Percentiles rank a stretch among this genome's conserved stretches.
These are phyloP conservation scores for Rhamnella rubrinervis DNA, from an alignment of 331 rosid species.

Conservation along the genomic window DNA sequence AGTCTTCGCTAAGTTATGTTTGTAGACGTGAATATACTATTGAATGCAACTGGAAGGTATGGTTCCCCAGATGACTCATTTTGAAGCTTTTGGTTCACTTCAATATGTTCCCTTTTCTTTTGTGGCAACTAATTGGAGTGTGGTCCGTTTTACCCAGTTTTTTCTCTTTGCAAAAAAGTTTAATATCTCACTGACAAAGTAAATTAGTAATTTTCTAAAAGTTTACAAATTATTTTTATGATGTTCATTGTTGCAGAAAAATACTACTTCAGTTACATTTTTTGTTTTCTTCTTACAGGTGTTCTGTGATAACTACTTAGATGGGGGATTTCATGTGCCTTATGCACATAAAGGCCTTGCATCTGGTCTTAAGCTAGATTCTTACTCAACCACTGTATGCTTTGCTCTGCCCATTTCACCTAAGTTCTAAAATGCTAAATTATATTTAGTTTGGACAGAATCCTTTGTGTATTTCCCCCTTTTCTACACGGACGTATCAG, in stretches of 20 bases:
- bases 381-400: slow-evolving; percentile 71
- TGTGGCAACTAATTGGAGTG: background rate
- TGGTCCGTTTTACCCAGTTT: background rate
- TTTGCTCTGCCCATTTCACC: slow-evolving; percentile 19
- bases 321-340: slow-evolving; percentile 96
- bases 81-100: slow-evolving; percentile 6
- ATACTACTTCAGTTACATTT: background rate
- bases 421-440: background rate
- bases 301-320: slow-evolving; percentile 93
- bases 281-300: slow-evolving; percentile 46
- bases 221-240: too few relatives aligned
- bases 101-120: background rate
- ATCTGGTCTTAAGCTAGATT: slow-evolving; percentile 72
- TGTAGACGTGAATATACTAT: slow-evolving; percentile 76
- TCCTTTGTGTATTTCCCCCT: background rate
- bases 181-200: background rate
- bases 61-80: background rate
- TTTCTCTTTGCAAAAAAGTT: background rate
- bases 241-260: background rate
- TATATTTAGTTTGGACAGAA: background rate
- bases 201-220: too few relatives aligned
- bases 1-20: slow-evolving; percentile 62
- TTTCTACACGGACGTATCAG: background rate
- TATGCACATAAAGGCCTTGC: slow-evolving; percentile 89
- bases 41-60: slow-evolving; percentile 94